phyloP scores from a whole-genome alignment of 495 filamentous ascomycete genomes.

The Letharia columbiana region DNA sequence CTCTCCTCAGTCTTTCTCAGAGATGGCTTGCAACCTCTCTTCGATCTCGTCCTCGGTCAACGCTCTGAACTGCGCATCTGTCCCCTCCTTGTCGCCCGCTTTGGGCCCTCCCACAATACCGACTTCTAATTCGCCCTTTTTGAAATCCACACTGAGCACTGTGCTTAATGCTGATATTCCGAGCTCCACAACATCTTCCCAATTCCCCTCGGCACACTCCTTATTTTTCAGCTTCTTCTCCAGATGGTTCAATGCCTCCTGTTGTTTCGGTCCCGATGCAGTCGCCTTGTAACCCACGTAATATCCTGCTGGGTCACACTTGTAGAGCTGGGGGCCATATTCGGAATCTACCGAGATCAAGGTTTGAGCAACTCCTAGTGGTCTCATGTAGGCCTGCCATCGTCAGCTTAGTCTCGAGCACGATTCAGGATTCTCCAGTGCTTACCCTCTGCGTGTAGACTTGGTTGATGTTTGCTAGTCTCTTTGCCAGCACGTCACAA shows the following conservation, averaged over 20 bases:
- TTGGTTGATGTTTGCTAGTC: conserved; percentile 96
- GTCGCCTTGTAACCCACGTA: conserved; percentile 98
- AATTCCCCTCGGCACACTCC: conserved; percentile 82
- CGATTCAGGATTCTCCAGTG: conserved; percentile 16
- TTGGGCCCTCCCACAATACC: conserved; percentile 85
- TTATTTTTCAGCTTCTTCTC: conserved; percentile 99
- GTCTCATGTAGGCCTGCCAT: conserved; percentile 89
- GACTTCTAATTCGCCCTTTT: conserved; percentile 97
- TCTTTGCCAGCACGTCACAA: conserved; percentile 90
- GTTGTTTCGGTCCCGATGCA: conserved; percentile 91
- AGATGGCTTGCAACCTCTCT: conserved; percentile 92
- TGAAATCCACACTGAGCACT: conserved; percentile 97
- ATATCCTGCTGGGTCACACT: conserved; percentile 96
- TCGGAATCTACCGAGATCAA: conserved; percentile 90
- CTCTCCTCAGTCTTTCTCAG: conserved; percentile 79
- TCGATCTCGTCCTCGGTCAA: conserved; percentile 98
- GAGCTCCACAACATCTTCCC: conserved; percentile 97
- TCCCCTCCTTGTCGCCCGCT: conserved; percentile 70
- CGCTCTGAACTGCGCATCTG: conserved; percentile 68
- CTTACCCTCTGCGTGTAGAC: conserved; percentile 95
- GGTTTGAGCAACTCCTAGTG: conserved; percentile 88
- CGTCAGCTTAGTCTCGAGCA: conserved; percentile 15
- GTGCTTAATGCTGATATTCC: conserved; percentile 90
- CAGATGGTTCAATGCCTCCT: conserved; percentile 93
- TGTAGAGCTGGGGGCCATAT: conserved; percentile 92